A percentile compares a stretch with the other conserved stretches of the same genome.
Evolutionary conservation across 2,329 filamentous ascomycete species (phyloP).

Genomic region (Thelonectria rubi): DNA sequence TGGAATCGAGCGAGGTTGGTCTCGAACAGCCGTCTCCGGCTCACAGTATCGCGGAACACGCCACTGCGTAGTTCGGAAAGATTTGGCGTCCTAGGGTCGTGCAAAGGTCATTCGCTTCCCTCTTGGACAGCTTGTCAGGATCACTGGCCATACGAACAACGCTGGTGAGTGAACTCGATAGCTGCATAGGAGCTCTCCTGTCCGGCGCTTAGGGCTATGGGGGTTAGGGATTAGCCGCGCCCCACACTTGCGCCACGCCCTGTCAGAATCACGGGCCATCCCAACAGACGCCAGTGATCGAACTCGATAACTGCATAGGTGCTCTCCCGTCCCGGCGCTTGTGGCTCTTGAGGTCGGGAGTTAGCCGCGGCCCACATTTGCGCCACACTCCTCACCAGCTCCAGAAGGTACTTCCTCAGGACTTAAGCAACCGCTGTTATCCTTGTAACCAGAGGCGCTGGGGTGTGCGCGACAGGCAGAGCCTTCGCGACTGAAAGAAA

Average conservation of each 20-base stretch:
- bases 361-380: too few species aligned
- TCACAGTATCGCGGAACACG: neutral
- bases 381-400: too few species aligned
- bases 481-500: too few species aligned
- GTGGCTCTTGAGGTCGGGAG: slow-evolving; percentile 13
- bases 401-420: too few species aligned
- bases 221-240: neutral
- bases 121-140: slow-evolving; percentile 40
- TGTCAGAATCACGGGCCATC: slow-evolving; percentile 31
- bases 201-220: slow-evolving; percentile 13
- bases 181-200: slow-evolving; percentile 33
- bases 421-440: too few species aligned
- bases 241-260: too few species aligned
- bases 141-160: slow-evolving; percentile 7
- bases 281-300: neutral
- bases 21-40: slow-evolving; percentile 31
- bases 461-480: too few species aligned
- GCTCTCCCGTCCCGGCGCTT: slow-evolving; percentile 14
- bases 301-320: slow-evolving; percentile 37
- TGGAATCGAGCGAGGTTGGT: slow-evolving; percentile 33
- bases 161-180: slow-evolving; percentile 24
- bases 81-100: neutral
- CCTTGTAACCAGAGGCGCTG: too few species aligned
- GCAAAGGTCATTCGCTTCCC: slow-evolving; percentile 8
- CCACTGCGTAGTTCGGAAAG: neutral